Evolutionary conservation across 495 filamentous ascomycete species (phyloP), one percentile per base, ranked within the genome.

Genomic region (Hypoxylon rickii): DNA sequence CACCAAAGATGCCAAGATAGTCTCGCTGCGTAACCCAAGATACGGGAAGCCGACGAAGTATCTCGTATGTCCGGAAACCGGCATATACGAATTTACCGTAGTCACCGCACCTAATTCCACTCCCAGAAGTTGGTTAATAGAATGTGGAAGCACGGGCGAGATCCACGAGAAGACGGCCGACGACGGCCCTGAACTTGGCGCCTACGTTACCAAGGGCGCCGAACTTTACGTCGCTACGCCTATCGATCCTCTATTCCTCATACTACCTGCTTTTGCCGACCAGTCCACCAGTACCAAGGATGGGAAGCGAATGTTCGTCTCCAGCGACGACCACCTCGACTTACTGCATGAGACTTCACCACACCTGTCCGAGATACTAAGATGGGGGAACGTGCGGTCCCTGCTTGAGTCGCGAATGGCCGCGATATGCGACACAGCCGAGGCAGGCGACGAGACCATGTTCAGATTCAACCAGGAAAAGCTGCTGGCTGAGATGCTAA

Each of bases 1-100:
- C 2, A 84, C 82, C 20, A 63, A 78, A 46, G 79, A 84, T 44
- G 82, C 86, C 17, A 82, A 85, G 50, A 84, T 97, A 44, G 69
- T 96, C 60, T 86, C 85, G 20, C 77, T 98, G 10, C 79, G 85
- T n/a, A 82, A 96, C 68, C 93, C 95, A 7, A 85, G 85, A 54
- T 88, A 83, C 34, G 69, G 62, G 16, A 76, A 73, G 11, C 80
- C 86, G 4, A 81, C 76, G 39, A 82, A 89, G 51, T 97, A 92
- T 69, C 82, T 90, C 51, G 85, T 90, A 65, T 94, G 91, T 66
- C 89, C 92, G 3, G 69, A 80, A 21, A 81, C 81, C 8, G 94
- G 93, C 19, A 77, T 96, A 55, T 91, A 88, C 73, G 94, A 98
- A 67, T 92, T 97, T 73, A 96, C 85, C 11, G 80, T 80, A 32